Evolutionary conservation across 2,329 filamentous ascomycete species (phyloP).

Genomic region (Neonectria magnoliae): DNA sequence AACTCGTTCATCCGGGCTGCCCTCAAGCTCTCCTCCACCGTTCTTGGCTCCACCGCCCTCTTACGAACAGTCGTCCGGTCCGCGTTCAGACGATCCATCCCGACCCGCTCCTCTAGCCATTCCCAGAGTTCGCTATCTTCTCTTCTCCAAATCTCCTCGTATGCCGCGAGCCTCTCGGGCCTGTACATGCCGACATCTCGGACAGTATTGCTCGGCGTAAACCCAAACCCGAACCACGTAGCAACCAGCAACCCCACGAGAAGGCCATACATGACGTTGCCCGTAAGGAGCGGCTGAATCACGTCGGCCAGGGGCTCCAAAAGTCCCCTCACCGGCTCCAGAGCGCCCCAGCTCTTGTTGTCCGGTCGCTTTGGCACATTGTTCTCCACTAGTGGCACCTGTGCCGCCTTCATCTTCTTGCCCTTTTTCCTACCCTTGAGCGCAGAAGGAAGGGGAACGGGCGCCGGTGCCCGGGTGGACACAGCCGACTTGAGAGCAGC

Average conservation of each 20-base stretch:
- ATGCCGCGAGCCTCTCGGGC: conserved; percentile 79
- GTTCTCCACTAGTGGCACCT: conserved; percentile 52
- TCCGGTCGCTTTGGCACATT: conserved; percentile 54
- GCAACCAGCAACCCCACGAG: conserved; percentile 78
- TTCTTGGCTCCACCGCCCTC: conserved; percentile 61
- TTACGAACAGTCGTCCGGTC: conserved; percentile 54
- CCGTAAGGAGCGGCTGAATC: conserved; percentile 75
- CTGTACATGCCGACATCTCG: conserved; percentile 45
- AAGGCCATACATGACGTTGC: conserved; percentile 81
- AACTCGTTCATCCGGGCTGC: conserved; percentile 73
- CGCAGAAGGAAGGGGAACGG: conserved; percentile 56
- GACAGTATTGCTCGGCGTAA: conserved; percentile 51
- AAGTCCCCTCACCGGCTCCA: conserved; percentile 80
- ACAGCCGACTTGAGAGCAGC: conserved; percentile 78
- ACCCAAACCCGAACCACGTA: conserved; percentile 76
- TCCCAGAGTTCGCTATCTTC: conserved; percentile 93
- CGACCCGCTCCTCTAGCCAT: conserved; percentile 89
- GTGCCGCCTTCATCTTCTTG: conserved; percentile 60
- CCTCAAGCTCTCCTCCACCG: conserved; percentile 68
- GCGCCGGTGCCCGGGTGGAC: conserved; percentile 67
- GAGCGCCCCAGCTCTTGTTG: conserved; percentile 74
- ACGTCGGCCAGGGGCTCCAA: conserved; percentile 77
- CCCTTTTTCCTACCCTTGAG: conserved; percentile 69
- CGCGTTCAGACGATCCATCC: conserved; percentile 68
- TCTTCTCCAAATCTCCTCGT: conserved; percentile 90